Evolutionary conservation across 2,329 filamentous ascomycete species (phyloP), one percentile per base, ranked within the genome.

Genomic region (Calonectria honghensis): DNA sequence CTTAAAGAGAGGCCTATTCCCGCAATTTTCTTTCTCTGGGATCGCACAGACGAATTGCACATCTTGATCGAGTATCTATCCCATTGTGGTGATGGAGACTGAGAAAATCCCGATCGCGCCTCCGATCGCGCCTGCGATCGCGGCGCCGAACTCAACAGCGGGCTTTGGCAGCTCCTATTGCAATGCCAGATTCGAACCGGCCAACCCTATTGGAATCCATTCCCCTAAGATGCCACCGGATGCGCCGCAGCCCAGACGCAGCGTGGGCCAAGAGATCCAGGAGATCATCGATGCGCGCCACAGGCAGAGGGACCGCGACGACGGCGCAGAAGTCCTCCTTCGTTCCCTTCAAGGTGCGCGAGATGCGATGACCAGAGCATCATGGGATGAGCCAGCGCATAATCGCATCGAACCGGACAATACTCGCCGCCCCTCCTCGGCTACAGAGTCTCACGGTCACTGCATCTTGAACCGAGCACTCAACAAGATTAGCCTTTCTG

Each of bases 261-360:
- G 24, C 7, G 16, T 29, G 27, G 41, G 24, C 35, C 37, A 24
- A n/a, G 35, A 63, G 9, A 63, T 63, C 11, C n/a, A 41, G 14
- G 37, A 27, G 10, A 18, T 63, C 24, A 41, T 63, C 37, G 24
- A 63, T 24, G 57, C 57, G 35, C 57, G 57, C 37, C 37, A 41
- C 4, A 27, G 10, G 57, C 35, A 63, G 24, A 63, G 57, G 35
- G 57, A 63, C 14, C 35, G 39, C 11, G 57, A 63, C 13, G 57
- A 63, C n/a, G 35, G 35, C 57, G 57, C 37, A 16, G 35, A 63
- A 24, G 9, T 9, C 24, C 37, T 63, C 14, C 37, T 63, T 18
- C 35, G 13, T 14, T 16, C 14, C 20, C 35, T 63, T 39, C 35
- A 63, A 29, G 24, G 41, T 41, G 57, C 57, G 10, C 13, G 14